Evolutionary conservation across 1,139 yeast species (phyloP).

Genomic region (Saccharomycopsis hybrid): DNA sequence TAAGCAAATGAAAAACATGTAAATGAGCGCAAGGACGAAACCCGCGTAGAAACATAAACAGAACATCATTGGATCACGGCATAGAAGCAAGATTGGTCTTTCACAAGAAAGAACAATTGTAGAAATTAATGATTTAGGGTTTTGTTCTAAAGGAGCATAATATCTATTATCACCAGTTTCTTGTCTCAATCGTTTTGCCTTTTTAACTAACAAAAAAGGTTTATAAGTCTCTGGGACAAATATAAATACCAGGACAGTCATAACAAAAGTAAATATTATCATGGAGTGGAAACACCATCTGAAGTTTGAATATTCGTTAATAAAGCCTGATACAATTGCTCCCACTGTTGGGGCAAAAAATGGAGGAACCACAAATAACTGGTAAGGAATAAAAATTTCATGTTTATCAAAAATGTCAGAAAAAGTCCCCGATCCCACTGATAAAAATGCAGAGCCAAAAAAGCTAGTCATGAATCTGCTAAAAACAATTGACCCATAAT

Average conservation of each 20-base stretch:
- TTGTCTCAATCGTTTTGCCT: slow-evolving; percentile 64
- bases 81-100: slow-evolving; percentile 66
- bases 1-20: slow-evolving; percentile 87
- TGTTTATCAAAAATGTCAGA: slow-evolving; percentile 76
- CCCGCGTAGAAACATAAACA: slow-evolving; percentile 80
- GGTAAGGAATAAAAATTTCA: slow-evolving; percentile 82
- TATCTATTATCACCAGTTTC: slow-evolving; percentile 78
- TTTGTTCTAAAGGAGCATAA: slow-evolving; percentile 88
- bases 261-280: slow-evolving; percentile 82
- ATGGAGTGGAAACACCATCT: slow-evolving; percentile 73
- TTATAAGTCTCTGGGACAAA: slow-evolving; percentile 84
- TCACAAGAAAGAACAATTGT: slow-evolving; percentile 59
- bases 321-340: slow-evolving; percentile 83
- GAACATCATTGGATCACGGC: slow-evolving; percentile 78
- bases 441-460: slow-evolving; percentile 73
- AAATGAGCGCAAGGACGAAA: slow-evolving; percentile 73
- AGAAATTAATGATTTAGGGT: slow-evolving; percentile 57
- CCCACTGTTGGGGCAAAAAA: slow-evolving; percentile 90
- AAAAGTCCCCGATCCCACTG: slow-evolving; percentile 82
- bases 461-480: slow-evolving; percentile 86
- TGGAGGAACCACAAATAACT: slow-evolving; percentile 85
- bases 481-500: slow-evolving; percentile 62
- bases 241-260: slow-evolving; percentile 58
- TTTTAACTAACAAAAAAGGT: slow-evolving; percentile 68
- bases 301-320: slow-evolving; percentile 52